Percentiles rank a stretch among this genome's conserved stretches.
These are phyloP conservation scores for Ceratobasidium sp. DNA, from an alignment of 1,284 basidiomycete genomes.

Conservation along the genomic window DNA sequence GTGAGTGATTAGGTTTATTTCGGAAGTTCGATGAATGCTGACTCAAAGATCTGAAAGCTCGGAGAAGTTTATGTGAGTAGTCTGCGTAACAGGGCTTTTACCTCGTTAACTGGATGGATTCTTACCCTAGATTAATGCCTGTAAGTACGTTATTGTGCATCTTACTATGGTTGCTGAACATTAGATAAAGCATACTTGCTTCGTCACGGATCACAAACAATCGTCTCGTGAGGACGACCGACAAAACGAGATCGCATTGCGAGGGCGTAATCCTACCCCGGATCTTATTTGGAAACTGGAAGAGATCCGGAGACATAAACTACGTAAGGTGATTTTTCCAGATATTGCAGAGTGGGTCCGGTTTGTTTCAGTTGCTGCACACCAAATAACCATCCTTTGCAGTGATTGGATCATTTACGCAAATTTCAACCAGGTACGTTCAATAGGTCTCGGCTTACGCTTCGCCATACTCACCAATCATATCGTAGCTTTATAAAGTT, in stretches of 20 bases:
- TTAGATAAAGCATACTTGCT: slow-evolving; percentile 65
- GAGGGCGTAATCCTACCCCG: slow-evolving; percentile 48
- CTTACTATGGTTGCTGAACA: background rate
- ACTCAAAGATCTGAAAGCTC: slow-evolving; percentile 52
- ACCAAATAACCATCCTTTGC: background rate
- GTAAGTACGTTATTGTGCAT: slow-evolving; percentile 16
- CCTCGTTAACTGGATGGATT: slow-evolving; percentile 40
- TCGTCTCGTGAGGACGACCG: slow-evolving; percentile 60
- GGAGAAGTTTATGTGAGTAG: slow-evolving; percentile 67
- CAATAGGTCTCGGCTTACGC: background rate
- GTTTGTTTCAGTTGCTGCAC: slow-evolving; percentile 6
- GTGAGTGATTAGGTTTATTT: slow-evolving; percentile 56
- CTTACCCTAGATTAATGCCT: background rate
- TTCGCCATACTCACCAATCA: slow-evolving; percentile 23
- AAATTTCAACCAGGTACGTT: slow-evolving; percentile 71
- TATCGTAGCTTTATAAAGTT: slow-evolving; percentile 65
- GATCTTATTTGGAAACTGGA: slow-evolving; percentile 65
- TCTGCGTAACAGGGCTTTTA: background rate
- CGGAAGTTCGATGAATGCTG: slow-evolving; percentile 37
- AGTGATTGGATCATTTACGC: slow-evolving; percentile 70
- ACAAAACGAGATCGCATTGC: slow-evolving; percentile 50
- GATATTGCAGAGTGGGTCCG: slow-evolving; percentile 62
- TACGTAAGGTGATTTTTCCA: slow-evolving; percentile 64
- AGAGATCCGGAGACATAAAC: slow-evolving; percentile 61
- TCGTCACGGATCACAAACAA: slow-evolving; percentile 74